Evolutionary conservation across 345 rosid genomes (phyloP).

Genomic region (Lagerstroemia speciosa): DNA sequence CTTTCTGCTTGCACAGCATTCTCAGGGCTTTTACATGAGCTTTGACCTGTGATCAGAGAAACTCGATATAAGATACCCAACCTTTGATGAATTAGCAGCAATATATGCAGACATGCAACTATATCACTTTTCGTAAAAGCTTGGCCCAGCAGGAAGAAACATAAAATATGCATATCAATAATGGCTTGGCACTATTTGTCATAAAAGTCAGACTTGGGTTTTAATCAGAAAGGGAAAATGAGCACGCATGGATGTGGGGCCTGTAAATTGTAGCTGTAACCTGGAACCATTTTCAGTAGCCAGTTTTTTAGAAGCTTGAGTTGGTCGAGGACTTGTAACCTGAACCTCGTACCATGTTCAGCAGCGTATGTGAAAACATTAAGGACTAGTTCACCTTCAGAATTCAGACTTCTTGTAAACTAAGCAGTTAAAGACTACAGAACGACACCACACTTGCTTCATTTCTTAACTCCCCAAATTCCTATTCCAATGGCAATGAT

Average conservation of each 20-base stretch:
- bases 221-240: neutral
- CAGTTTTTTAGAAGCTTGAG: neutral
- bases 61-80: slow-evolving; percentile 8
- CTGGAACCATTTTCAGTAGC: neutral
- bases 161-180: neutral
- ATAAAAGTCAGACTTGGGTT: neutral
- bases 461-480: neutral
- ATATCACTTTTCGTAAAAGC: neutral
- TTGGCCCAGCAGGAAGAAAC: neutral
- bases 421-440: neutral
- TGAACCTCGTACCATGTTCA: neutral
- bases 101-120: neutral
- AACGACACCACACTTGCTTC: neutral
- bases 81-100: neutral
- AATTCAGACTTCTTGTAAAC: neutral
- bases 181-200: neutral
- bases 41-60: slow-evolving; percentile 55
- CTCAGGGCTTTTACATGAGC: slow-evolving; percentile 89
- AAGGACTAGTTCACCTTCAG: neutral
- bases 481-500: neutral
- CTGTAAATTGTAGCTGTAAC: neutral
- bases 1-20: slow-evolving; percentile 72
- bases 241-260: neutral
- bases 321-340: neutral
- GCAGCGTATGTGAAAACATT: neutral